Evolutionary conservation across 352 stramenopile species (phyloP).

Genomic region (Phytophthora constricta): DNA sequence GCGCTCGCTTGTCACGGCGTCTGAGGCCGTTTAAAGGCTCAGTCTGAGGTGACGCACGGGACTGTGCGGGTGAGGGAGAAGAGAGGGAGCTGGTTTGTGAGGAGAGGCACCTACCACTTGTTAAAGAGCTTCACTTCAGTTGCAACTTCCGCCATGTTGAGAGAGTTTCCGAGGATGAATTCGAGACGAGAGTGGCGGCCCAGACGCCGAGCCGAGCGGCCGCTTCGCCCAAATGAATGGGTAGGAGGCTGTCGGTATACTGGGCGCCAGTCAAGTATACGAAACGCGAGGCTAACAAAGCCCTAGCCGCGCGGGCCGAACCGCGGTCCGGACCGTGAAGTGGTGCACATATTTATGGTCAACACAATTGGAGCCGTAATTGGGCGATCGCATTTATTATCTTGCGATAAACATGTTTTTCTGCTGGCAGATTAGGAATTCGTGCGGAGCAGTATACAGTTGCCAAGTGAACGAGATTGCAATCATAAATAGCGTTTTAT

Average conservation of each 20-base stretch:
- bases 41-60: too few relatives aligned
- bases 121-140: constrained; percentile 96
- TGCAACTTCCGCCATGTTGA: constrained; percentile 93
- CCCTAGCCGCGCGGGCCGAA: constrained; percentile 32
- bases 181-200: constrained; percentile 32
- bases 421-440: too few relatives aligned
- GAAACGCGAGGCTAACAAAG: constrained; percentile 30
- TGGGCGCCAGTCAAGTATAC: constrained; percentile 69
- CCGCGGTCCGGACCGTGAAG: too few relatives aligned
- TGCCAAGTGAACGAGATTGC: neutral
- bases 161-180: constrained; percentile 90
- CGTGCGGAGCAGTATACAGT: neutral
- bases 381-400: too few relatives aligned
- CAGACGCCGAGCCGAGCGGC: constrained; percentile 9
- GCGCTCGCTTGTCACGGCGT: too few relatives aligned
- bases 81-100: too few relatives aligned
- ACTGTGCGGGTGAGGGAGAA: too few relatives aligned
- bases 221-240: constrained; percentile 76
- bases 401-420: too few relatives aligned
- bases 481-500: constrained; percentile 42
- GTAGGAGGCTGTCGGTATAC: constrained; percentile 74
- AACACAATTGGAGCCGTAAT: too few relatives aligned
- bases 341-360: too few relatives aligned
- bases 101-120: constrained; percentile 89
- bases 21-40: too few relatives aligned